These are phyloP conservation scores for Lanmaoa pseudosensibilis DNA, from an alignment of 768 basidiomycete species.

Conservation along the genomic window DNA sequence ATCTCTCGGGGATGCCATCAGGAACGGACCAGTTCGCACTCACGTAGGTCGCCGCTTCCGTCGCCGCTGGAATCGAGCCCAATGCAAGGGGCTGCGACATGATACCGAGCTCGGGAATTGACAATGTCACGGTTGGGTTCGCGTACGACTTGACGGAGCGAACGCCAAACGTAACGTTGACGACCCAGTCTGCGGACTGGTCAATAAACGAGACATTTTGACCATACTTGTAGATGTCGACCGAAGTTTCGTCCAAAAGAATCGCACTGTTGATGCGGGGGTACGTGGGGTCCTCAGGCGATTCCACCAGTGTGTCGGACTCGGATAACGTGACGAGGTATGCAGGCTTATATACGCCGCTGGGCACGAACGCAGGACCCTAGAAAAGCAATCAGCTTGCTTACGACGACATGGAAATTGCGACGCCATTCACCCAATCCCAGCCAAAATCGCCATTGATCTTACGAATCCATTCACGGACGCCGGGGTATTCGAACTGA, in stretches of 20 bases:
- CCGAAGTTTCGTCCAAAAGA: slow-evolving; percentile 51
- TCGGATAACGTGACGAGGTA: slow-evolving; percentile 46
- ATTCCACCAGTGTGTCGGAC: slow-evolving; percentile 19
- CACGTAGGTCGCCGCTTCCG: slow-evolving; percentile 39
- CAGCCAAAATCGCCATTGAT: slow-evolving; percentile 57
- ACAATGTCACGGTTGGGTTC: slow-evolving; percentile 40
- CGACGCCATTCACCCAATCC: slow-evolving; percentile 48
- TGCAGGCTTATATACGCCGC: slow-evolving; percentile 55
- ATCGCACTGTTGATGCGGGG: slow-evolving; percentile 29
- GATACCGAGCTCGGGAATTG: slow-evolving; percentile 48
- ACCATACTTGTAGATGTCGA: slow-evolving; percentile 57
- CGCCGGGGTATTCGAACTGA: slow-evolving; percentile 52
- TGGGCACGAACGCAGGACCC: slow-evolving; percentile 59
- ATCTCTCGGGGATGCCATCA: slow-evolving; percentile 46
- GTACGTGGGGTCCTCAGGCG: slow-evolving; percentile 27
- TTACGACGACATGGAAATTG: not conserved
- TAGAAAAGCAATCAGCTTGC: slow-evolving; percentile 16
- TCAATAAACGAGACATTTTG: slow-evolving; percentile 44
- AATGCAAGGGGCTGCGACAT: slow-evolving; percentile 33
- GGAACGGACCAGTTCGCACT: slow-evolving; percentile 47
- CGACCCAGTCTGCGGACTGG: slow-evolving; percentile 52
- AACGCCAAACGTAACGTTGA: slow-evolving; percentile 52
- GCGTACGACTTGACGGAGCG: slow-evolving; percentile 41
- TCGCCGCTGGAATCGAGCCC: slow-evolving; percentile 20
- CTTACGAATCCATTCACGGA: slow-evolving; percentile 52